phyloP scores from a whole-genome alignment of 2,329 filamentous ascomycete genomes.

The Fusarium denticulatum region DNA sequence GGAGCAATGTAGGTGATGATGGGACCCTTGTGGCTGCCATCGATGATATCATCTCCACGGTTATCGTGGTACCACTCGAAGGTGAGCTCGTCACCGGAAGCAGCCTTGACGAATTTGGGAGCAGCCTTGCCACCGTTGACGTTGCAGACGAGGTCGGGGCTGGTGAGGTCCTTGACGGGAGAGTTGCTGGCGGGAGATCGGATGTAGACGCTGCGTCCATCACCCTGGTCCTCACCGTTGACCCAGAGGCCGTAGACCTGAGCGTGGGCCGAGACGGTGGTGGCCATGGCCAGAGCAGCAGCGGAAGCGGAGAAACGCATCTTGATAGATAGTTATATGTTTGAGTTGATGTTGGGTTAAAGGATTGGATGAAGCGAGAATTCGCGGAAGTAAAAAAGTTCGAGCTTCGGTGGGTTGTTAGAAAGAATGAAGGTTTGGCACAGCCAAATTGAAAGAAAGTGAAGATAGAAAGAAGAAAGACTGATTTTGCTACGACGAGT shows the following conservation, averaged over 20 bases:
- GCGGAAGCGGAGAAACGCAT: constrained; percentile 49
- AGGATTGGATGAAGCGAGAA: constrained; percentile 40
- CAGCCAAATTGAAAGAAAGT: constrained; percentile 45
- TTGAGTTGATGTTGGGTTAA: constrained; percentile 6
- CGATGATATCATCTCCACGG: constrained; percentile 63
- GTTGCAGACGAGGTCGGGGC: constrained; percentile 56
- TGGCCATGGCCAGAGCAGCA: constrained; percentile 51
- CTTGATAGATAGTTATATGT: constrained; percentile 33
- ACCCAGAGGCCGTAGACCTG: constrained; percentile 59
- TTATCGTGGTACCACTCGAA: constrained; percentile 64
- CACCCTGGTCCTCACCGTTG: constrained; percentile 56
- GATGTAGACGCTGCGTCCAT: constrained; percentile 55
- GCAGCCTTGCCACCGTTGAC: constrained; percentile 52
- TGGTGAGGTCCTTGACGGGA: constrained; percentile 57
- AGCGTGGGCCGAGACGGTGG: constrained; percentile 56
- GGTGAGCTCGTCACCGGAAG: constrained; percentile 58
- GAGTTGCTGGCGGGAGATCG: constrained; percentile 56
- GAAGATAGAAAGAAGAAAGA: constrained; percentile 37
- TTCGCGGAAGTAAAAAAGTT: constrained; percentile 20
- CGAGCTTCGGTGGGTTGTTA: constrained; percentile 26
- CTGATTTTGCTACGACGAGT: constrained; percentile 39
- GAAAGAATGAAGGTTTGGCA: constrained; percentile 45
- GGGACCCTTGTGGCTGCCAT: constrained; percentile 62
- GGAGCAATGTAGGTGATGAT: constrained; percentile 63
- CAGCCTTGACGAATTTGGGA: constrained; percentile 53